Evolutionary conservation across 306 rosid species (phyloP), one percentile per base, ranked within the genome.

Genomic region (Cicer bijugum): DNA sequence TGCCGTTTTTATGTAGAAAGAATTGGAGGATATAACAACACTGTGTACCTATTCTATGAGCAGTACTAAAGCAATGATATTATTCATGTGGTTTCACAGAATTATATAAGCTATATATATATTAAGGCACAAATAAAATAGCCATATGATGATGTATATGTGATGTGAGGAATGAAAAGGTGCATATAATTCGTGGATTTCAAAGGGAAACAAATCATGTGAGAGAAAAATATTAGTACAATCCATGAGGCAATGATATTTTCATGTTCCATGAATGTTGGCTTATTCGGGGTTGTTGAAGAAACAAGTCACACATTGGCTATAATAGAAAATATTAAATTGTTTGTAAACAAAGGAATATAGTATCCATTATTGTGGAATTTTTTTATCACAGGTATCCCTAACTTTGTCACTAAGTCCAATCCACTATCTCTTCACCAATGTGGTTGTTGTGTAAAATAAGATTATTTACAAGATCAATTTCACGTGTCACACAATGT

Each of bases 1-100:
- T 0, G 52, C 80, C 92, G 86, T 91, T 65, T 50, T 76, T 65
- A 35, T 50, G 12, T 9, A 56, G 38, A 33, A 10, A 12, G 43
- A 58, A 12, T 58, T 6, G 16, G 43, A 58, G 65, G 42, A 23
- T 58, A 58, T 12, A 28, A 6, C 42, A 53, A 40, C 8, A 6
- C 14, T 9, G 2, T 0, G 55, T 20, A 64, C 6, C 17, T 64
- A 51, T 53, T 43, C 5, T 38, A 43, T 16, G 15, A n/a, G 17
- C 47, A 42, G 28, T 53, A 44, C 39, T 12, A 6, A 44, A 52
- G 12, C 5, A 52, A 61, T n/a, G 62, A 43, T 75, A 46, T 28
- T 59, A 16, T 39, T 5, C 12, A 14, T 9, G 40, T 17, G 53
- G 23, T 39, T 72, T 19, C 38, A 35, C 16, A 44, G 11, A 63